These are phyloP conservation scores for Acer campestre DNA, from an alignment of 345 rosid genomes.

Conservation along the genomic window DNA sequence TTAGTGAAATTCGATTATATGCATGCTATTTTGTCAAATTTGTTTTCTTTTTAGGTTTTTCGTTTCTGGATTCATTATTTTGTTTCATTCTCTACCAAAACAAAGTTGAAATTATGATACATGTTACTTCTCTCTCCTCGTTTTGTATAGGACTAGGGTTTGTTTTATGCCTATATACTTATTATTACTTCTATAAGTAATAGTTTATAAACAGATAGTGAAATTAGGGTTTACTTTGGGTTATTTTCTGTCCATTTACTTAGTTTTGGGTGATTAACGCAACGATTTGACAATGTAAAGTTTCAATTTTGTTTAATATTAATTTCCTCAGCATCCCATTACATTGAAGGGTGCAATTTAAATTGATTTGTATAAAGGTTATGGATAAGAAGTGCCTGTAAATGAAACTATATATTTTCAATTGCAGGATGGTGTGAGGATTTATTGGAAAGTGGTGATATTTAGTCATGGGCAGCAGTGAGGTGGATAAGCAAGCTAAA, in stretches of 20 bases:
- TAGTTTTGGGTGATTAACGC: not conserved
- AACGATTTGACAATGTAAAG: not conserved
- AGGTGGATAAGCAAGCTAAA: conserved; percentile 65
- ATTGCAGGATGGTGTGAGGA: conserved; percentile 53
- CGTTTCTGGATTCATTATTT: not conserved
- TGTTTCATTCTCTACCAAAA: not conserved
- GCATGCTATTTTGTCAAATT: not conserved
- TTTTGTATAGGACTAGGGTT: not conserved
- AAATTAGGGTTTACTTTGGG: not conserved
- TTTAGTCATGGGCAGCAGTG: conserved; percentile 66
- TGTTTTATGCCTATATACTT: not conserved
- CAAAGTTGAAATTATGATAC: conserved; percentile 2
- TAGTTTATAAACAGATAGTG: not conserved
- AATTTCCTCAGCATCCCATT: not conserved
- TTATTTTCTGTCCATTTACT: not conserved
- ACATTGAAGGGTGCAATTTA: not conserved
- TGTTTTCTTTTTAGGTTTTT: not conserved
- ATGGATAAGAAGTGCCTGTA: not conserved
- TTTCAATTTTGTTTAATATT: not conserved
- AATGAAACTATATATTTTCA: conserved; percentile 15
- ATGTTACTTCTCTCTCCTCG: not conserved
- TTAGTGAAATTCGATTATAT: not conserved
- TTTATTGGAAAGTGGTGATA: conserved; percentile 22
- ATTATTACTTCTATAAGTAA: not conserved
- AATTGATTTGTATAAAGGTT: conserved; percentile 5